Conservation (phyloP, 2,329 filamentous ascomycete genomes). For the Sclerotinia subarctica region DNA sequence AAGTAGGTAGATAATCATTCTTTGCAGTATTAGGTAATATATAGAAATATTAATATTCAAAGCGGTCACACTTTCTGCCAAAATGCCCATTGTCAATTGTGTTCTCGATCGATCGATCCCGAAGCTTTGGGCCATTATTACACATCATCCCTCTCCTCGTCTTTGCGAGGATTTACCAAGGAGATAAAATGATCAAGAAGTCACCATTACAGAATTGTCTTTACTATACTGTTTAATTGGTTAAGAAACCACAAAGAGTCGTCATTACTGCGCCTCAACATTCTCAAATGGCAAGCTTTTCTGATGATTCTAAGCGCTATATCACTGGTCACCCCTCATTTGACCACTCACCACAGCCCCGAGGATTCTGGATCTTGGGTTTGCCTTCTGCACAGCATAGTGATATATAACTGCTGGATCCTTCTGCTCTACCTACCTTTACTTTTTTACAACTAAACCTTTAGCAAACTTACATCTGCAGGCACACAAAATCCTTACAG, state of each 20-base stretch:
- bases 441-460: background rate
- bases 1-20: too few species aligned
- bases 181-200: background rate
- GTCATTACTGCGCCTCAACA: constrained; percentile 9
- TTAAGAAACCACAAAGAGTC: background rate
- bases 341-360: constrained; percentile 1
- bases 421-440: constrained; percentile 4
- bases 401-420: background rate
- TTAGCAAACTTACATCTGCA: background rate
- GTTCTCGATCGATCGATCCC: background rate
- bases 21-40: too few species aligned
- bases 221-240: background rate
- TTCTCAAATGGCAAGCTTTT: background rate
- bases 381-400: constrained; percentile 2
- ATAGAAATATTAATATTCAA: background rate
- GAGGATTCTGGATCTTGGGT: background rate
- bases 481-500: background rate
- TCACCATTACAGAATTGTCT: background rate
- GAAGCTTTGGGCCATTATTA: background rate
- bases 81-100: background rate
- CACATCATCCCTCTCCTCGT: background rate
- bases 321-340: constrained; percentile 7
- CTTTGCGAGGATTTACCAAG: constrained; percentile 4
- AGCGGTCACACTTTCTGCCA: background rate
- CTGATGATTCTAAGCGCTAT: background rate